Conservation (phyloP, 495 filamentous ascomycete species). For the Thermothielavioides terrestris region DNA sequence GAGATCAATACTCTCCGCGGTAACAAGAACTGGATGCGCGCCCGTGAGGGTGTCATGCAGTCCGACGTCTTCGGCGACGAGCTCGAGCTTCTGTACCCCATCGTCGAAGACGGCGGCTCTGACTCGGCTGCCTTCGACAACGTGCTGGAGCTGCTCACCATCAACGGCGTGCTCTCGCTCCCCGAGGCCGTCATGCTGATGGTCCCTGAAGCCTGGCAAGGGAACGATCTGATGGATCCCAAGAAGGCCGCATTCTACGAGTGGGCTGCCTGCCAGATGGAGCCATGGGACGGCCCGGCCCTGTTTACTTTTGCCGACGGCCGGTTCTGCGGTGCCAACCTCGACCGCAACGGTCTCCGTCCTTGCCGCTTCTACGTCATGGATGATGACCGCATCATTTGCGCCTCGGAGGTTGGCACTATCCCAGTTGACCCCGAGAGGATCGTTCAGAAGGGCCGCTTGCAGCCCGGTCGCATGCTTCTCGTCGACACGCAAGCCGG, state of each 20-base stretch:
- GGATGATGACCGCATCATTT: conserved; percentile 97
- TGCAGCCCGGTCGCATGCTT: conserved; percentile 96
- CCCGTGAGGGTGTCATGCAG: conserved; percentile 90
- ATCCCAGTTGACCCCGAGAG: conserved; percentile 86
- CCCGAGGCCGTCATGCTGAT: conserved; percentile 99
- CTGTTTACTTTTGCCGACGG: conserved; percentile 98
- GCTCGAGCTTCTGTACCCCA: conserved; percentile 84
- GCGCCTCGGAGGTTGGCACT: conserved; percentile 94
- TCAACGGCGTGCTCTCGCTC: conserved; percentile 94
- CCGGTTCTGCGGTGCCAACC: conserved; percentile 93
- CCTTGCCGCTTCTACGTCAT: conserved; percentile 98
- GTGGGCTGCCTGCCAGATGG: conserved; percentile 99
- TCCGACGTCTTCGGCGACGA: conserved; percentile 91
- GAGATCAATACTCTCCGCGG: conserved; percentile 98
- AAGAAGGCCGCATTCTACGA: conserved; percentile 98
- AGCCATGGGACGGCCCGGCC: conserved; percentile 97
- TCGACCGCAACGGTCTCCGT: conserved; percentile 95
- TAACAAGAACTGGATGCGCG: conserved; percentile 99
- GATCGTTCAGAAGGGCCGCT: conserved; percentile 86
- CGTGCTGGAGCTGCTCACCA: conserved; percentile 86
- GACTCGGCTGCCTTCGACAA: conserved; percentile 99
- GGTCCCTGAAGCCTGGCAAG: conserved; percentile 99
- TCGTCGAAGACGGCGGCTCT: conserved; percentile 95
- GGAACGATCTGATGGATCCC: conserved; percentile 84
- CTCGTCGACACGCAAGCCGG: conserved; percentile 93